Evolutionary conservation across 441 rosid species (phyloP).

Genomic region (Gossypium davidsonii): DNA sequence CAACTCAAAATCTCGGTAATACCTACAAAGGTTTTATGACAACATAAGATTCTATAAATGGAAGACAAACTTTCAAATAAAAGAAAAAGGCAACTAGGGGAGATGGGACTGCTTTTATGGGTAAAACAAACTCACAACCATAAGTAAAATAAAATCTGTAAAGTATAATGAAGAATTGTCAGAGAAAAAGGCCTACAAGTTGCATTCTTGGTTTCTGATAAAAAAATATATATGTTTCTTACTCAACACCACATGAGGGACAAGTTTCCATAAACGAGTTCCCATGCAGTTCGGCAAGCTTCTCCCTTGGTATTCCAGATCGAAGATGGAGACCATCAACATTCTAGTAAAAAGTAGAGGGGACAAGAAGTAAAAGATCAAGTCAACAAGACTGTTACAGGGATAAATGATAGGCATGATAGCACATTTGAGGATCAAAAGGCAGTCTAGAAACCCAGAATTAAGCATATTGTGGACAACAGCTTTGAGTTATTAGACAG

Average conservation of each 20-base stretch:
- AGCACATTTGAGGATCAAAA: background rate
- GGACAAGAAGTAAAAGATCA: constrained; percentile 4
- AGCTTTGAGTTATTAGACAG: background rate
- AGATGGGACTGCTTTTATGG: background rate
- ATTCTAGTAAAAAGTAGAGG: constrained; percentile 40
- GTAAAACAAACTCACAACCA: background rate
- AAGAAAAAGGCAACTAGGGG: background rate
- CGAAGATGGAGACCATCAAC: constrained; percentile 96
- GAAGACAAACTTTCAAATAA: background rate
- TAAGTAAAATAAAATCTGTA: background rate
- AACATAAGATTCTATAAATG: constrained; percentile 6
- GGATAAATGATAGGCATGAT: background rate
- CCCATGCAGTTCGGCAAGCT: constrained; percentile 90
- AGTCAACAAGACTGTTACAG: background rate
- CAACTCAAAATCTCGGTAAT: constrained; percentile 86
- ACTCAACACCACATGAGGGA: constrained; percentile 77
- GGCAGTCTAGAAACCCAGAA: background rate
- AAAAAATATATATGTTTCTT: constrained; percentile 25
- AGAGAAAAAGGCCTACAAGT: background rate
- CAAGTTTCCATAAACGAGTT: constrained; percentile 90
- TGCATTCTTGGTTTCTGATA: constrained; percentile 1
- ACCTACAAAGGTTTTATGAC: constrained; percentile 42
- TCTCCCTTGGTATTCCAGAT: constrained; percentile 95
- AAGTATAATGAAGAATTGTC: background rate
- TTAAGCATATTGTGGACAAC: background rate